Evolutionary conservation across 148 eudicot genomes (phyloP).

Genomic region (Rheum nobile): DNA sequence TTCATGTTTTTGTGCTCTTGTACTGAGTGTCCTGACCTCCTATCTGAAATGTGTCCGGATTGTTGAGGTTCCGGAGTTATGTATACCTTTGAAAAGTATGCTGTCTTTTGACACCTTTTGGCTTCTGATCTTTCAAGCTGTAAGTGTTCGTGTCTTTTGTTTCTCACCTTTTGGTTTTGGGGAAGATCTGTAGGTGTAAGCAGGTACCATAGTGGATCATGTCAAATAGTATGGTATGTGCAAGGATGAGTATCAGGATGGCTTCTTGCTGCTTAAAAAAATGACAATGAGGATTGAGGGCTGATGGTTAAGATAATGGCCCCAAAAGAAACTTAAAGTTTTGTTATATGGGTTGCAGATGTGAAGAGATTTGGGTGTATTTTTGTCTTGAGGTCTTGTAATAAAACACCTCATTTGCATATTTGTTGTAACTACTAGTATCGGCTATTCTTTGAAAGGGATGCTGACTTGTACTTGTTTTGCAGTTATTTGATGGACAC

Average conservation of each 20-base stretch:
- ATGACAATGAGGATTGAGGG: background rate
- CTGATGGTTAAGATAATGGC: background rate
- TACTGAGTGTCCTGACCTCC: background rate
- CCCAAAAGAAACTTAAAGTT: background rate
- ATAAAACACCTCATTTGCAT: background rate
- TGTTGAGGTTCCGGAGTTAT: background rate
- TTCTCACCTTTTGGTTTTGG: background rate
- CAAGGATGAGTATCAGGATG: background rate
- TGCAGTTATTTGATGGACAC: conserved; percentile 80
- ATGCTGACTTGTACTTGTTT: background rate
- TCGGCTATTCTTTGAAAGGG: background rate
- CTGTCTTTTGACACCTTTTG: conserved; percentile 3
- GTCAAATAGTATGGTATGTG: background rate
- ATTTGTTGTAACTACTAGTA: background rate
- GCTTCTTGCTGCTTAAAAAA: background rate
- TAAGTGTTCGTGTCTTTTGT: background rate
- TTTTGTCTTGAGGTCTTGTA: background rate
- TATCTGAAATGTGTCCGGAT: background rate
- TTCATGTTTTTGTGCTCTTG: background rate
- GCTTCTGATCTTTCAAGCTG: background rate
- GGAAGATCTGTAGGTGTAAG: background rate
- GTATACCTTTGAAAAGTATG: background rate
- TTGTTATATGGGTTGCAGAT: background rate
- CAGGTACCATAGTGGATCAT: background rate
- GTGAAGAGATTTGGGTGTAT: background rate